Percentiles rank a stretch among this genome's conserved stretches.
Evolutionary conservation across 352 stramenopile genomes (phyloP).

Genomic region (Blastocystis sp.): DNA sequence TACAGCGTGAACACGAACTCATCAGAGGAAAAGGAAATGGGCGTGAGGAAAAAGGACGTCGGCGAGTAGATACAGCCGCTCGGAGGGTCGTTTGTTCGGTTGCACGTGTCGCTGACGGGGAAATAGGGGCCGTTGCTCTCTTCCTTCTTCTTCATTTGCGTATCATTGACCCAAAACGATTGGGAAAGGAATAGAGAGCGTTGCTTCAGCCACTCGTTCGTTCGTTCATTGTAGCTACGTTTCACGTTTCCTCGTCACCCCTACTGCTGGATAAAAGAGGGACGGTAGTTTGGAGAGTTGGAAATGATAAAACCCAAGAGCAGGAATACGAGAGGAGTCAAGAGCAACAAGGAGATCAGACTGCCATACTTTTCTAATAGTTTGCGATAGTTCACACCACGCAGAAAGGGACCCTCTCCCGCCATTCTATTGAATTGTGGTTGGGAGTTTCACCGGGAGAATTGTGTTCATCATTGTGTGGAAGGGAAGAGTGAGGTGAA

Average conservation of each 20-base stretch:
- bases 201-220: neutral
- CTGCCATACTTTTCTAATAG: constrained; percentile 65
- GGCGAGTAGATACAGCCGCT: constrained; percentile 33
- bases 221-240: constrained; percentile 53
- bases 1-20: neutral
- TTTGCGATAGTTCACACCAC: constrained; percentile 59
- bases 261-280: constrained; percentile 33
- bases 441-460: neutral
- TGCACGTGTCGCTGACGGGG: constrained; percentile 44
- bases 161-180: constrained; percentile 3
- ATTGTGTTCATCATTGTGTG: neutral
- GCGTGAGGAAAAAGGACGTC: constrained; percentile 18
- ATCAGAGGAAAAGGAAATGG: neutral
- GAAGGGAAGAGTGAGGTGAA: no score
- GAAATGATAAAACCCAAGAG: constrained; percentile 50
- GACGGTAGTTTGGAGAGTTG: constrained; percentile 37
- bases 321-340: constrained; percentile 53
- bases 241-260: neutral
- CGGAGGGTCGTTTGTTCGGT: constrained; percentile 4
- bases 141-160: neutral
- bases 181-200: neutral
- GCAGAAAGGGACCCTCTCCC: constrained; percentile 5
- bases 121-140: constrained; percentile 28
- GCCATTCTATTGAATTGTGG: neutral
- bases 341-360: constrained; percentile 19